These are phyloP conservation scores for Pythium pyrilobum DNA, from an alignment of 352 stramenopile species.

Conservation along the genomic window DNA sequence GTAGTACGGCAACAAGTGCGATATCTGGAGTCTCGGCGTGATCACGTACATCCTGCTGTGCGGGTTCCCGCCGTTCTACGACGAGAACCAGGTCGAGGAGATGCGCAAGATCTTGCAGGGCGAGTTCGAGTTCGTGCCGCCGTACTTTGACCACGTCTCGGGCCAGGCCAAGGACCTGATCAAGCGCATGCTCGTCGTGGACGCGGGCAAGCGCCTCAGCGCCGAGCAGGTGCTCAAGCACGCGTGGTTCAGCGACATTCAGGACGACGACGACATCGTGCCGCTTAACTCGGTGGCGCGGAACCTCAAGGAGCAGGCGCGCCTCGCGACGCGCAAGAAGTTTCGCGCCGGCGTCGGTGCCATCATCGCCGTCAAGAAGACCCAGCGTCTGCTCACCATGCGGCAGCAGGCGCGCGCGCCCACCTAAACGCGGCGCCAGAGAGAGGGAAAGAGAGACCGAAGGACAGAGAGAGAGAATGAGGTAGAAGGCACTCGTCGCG, in stretches of 20 bases:
- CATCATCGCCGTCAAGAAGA: conserved; percentile 77
- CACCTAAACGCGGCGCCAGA: no score
- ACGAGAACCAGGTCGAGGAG: conserved; percentile 85
- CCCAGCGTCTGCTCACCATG: conserved; percentile 50
- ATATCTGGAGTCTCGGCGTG: conserved; percentile 94
- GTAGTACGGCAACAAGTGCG: conserved; percentile 93
- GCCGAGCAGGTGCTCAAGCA: conserved; percentile 60
- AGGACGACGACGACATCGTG: conserved; percentile 48
- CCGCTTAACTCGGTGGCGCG: conserved; percentile 52
- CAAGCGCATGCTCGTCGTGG: conserved; percentile 88
- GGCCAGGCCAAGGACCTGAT: conserved; percentile 92
- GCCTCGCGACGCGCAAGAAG: conserved; percentile 52
- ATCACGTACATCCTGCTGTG: conserved; percentile 94
- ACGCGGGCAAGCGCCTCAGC: conserved; percentile 78
- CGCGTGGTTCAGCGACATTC: conserved; percentile 69
- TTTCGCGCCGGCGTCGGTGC: conserved; percentile 66
- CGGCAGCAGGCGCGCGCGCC: conserved; percentile 18
- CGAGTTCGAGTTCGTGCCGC: conserved; percentile 88
- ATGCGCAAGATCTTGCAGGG: conserved; percentile 84
- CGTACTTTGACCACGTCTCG: conserved; percentile 90
- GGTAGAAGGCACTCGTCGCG: no score
- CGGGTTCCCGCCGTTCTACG: conserved; percentile 96
- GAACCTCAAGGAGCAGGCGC: conserved; percentile 63
- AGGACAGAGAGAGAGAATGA: no score
- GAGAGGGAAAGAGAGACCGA: no score